phyloP scores from a whole-genome alignment of 108 stramenopile species.

The Nitzschia putrida region DNA sequence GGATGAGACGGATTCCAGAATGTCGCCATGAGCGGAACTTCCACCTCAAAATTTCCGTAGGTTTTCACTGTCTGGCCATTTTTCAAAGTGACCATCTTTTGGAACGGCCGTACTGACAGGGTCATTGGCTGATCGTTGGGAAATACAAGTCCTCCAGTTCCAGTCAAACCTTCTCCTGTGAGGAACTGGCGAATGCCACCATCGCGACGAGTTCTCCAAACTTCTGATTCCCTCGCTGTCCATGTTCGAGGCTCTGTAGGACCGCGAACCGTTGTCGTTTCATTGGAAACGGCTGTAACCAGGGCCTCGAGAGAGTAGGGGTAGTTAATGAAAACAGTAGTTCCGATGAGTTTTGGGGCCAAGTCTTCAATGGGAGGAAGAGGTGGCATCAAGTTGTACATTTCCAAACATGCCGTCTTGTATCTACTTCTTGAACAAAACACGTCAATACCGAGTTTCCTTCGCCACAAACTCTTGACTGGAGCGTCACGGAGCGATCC shows the following conservation, averaged over 20 bases:
- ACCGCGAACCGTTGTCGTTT: conserved; percentile 55
- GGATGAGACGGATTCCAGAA: conserved; percentile 61
- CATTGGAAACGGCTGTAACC: conserved; percentile 78
- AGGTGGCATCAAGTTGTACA: conserved; percentile 60
- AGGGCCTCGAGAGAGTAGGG: conserved; percentile 80
- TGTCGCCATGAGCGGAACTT: conserved; percentile 78
- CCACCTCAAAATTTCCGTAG: conserved; percentile 86
- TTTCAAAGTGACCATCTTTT: conserved; percentile 63
- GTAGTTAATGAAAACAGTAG: conserved; percentile 74
- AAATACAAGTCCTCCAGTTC: conserved; percentile 74
- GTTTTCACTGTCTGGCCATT: conserved; percentile 76
- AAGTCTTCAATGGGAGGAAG: conserved; percentile 56
- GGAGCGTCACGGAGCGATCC: conserved; percentile 80
- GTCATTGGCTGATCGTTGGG: conserved; percentile 56
- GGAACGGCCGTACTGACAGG: conserved; percentile 82
- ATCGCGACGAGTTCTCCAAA: conserved; percentile 41
- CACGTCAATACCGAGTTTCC: conserved; percentile 67
- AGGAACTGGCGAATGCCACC: conserved; percentile 43
- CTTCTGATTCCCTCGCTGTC: conserved; percentile 33
- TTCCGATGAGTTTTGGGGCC: conserved; percentile 79
- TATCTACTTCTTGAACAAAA: conserved; percentile 76
- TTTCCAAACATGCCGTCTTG: conserved; percentile 71
- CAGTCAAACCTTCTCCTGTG: conserved; percentile 68
- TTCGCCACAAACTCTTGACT: conserved; percentile 50
- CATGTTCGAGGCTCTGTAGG: conserved; percentile 35